Conservation (phyloP, 352 stramenopile species). For the Phytophthora quininea region DNA sequence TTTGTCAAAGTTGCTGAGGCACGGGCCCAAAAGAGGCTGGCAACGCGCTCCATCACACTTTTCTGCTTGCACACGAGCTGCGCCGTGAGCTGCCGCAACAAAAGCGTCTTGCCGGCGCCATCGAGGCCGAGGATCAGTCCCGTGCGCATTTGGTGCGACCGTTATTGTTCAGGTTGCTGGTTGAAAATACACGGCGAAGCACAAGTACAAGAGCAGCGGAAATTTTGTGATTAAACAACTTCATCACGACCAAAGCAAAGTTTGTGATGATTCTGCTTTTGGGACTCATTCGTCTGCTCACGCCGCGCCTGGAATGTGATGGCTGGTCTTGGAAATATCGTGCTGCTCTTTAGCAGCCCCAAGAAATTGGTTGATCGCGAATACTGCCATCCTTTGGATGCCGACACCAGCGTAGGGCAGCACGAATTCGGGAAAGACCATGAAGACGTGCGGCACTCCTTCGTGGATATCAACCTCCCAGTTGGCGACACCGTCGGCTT, state of each 20-base stretch:
- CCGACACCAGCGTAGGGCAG: conserved; percentile 24
- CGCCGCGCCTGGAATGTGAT: too few species aligned
- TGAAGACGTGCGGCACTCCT: conserved; percentile 27
- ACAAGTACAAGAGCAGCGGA: too few species aligned
- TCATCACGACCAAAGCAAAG: too few species aligned
- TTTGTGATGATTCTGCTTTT: too few species aligned
- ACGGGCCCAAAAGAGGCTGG: conserved; percentile 30
- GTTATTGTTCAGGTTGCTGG: not conserved
- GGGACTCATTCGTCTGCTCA: too few species aligned
- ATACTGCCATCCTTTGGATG: conserved; percentile 24
- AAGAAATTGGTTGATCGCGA: conserved; percentile 16
- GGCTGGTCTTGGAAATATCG: too few species aligned
- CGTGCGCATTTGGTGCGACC: conserved; percentile 46
- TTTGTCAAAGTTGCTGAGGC: conserved; percentile 15
- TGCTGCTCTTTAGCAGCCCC: too few species aligned
- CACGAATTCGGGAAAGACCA: conserved; percentile 22
- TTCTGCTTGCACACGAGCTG: conserved; percentile 50
- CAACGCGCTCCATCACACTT: conserved; percentile 47
- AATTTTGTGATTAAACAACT: too few species aligned
- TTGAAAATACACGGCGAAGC: too few species aligned
- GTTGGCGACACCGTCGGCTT: conserved; percentile 26
- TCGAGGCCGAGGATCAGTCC: conserved; percentile 70
- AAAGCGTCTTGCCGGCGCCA: conserved; percentile 71
- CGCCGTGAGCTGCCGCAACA: conserved; percentile 62
- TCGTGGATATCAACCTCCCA: conserved; percentile 34